A percentile compares a stretch with the other conserved stretches of the same genome.
Evolutionary conservation across 2,329 filamentous ascomycete genomes (phyloP).

Genomic region (Cladosporium sp.): DNA sequence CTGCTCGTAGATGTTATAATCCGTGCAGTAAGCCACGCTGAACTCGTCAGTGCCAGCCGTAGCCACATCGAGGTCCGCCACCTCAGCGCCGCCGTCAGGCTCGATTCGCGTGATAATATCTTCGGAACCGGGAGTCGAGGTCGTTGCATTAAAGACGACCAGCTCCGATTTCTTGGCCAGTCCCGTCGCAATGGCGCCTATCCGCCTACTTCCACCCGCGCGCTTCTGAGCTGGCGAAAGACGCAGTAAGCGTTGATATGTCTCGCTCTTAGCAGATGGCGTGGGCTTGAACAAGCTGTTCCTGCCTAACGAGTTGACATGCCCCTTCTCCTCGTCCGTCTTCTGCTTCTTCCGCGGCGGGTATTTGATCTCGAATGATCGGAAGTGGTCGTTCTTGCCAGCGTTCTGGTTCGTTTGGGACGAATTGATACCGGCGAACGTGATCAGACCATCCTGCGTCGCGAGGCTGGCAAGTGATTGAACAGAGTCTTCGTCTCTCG

Average conservation of each 20-base stretch:
- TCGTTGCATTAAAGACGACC: conserved; percentile 67
- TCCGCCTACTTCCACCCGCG: conserved; percentile 47
- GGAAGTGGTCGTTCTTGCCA: conserved; percentile 77
- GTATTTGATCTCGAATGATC: conserved; percentile 61
- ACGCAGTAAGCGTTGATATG: conserved; percentile 54
- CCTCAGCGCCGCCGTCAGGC: conserved; percentile 48
- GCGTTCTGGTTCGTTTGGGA: conserved; percentile 63
- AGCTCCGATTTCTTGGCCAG: conserved; percentile 68
- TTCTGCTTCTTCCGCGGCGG: conserved; percentile 42
- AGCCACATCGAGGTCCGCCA: conserved; percentile 64
- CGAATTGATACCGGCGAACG: conserved; percentile 77
- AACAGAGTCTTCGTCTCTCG: conserved; percentile 81
- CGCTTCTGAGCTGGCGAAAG: conserved; percentile 50
- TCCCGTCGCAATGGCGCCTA: conserved; percentile 74
- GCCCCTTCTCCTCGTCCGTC: conserved; percentile 25
- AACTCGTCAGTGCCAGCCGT: conserved; percentile 58
- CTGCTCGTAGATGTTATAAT: conserved; percentile 65
- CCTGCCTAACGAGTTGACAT: conserved; percentile 44
- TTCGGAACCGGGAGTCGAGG: conserved; percentile 42
- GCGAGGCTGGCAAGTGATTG: conserved; percentile 69
- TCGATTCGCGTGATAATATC: conserved; percentile 51
- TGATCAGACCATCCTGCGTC: conserved; percentile 49
- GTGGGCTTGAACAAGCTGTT: conserved; percentile 44
- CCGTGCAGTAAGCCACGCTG: conserved; percentile 71
- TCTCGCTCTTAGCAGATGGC: conserved; percentile 45